Evolutionary conservation across 345 rosid genomes (phyloP), one percentile per base, ranked within the genome.

Genomic region (Euphorbia pulcherrima): DNA sequence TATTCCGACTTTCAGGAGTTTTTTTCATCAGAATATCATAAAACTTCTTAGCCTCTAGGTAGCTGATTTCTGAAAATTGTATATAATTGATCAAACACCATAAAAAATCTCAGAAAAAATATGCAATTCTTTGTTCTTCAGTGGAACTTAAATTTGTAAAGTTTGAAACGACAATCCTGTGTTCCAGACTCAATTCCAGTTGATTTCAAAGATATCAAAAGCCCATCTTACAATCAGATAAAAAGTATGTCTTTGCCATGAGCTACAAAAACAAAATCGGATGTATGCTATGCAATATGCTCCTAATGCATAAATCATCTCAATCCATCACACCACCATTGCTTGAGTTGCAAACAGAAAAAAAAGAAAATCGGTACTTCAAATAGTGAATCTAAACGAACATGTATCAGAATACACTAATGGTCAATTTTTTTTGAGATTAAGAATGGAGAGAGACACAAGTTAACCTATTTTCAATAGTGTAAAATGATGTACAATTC

Each of bases 1-100:
- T 91, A 75, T 91, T 90, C 54, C 97, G 79, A 80, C 83, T 85
- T 67, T 91, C 99, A 26, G 95, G 85, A 65, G 92, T 84, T 29
- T 87, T 78, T 82, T 83, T 85, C 57, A 86, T 70, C 51, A 89
- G 97, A 71, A 85, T 85, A 65, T 88, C 92, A 70, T 85, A 88
- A 64, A 91, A 83, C 71, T 79, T 82, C 78, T 80, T 91, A 40
- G 87, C 95, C 88, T 94, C 96, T 69, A 89, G 60, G 84, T 86
- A 91, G 75, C 89, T 88, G 60, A 94, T 84, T 65, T 78, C 99
- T 89, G 85, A 18, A 68, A 71, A 46, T 71, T 66, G 67, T 29
- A 66, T 54, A 29, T 62, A 47, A 48, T 62, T 14, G 68, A 82
- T 70, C 68, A 72, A 40, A 74, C 9, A 59, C 47, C 57, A 67